A percentile compares a stretch with the other conserved stretches of the same genome.
Conservation (phyloP, 495 filamentous ascomycete genomes). For the Stereocaulon alpinum region DNA sequence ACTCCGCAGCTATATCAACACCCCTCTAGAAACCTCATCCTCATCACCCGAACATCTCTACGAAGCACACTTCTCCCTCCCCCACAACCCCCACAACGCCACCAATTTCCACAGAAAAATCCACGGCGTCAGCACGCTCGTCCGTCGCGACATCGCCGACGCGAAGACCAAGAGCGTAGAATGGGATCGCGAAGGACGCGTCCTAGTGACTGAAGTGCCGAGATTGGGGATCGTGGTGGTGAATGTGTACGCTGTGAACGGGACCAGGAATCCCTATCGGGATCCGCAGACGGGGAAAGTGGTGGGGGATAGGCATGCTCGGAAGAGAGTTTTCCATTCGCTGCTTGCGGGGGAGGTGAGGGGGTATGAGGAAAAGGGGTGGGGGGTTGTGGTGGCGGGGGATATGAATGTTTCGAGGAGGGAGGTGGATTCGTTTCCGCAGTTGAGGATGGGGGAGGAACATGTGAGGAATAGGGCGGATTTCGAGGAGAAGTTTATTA, state of each 20-base stretch:
- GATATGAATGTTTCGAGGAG: conserved; percentile 41
- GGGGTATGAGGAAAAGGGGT: conserved; percentile 29
- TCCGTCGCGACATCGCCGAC: conserved; percentile 34
- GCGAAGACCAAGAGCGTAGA: conserved; percentile 24
- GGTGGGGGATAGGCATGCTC: conserved; percentile 36
- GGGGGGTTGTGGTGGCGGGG: conserved; percentile 34
- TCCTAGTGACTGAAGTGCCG: conserved; percentile 32
- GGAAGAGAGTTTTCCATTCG: conserved; percentile 38
- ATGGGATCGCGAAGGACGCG: conserved; percentile 45
- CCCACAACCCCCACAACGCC: conserved; percentile 38
- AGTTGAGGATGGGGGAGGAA: conserved; percentile 31
- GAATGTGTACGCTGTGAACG: conserved; percentile 45
- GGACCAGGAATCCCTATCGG: conserved; percentile 37
- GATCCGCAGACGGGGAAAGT: conserved; percentile 30
- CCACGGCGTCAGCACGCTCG: conserved; percentile 41
- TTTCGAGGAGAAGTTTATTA: conserved; percentile 40
- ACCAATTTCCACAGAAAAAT: conserved; percentile 37
- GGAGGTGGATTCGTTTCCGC: conserved; percentile 34
- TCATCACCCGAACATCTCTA: conserved; percentile 24
- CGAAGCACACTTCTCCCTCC: conserved; percentile 33
- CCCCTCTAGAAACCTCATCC: not conserved
- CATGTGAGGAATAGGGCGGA: conserved; percentile 40
- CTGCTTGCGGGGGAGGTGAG: conserved; percentile 33
- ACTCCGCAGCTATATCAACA: conserved; percentile 29
- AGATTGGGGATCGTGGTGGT: conserved; percentile 29